Conservation (phyloP, 1,139 yeast genomes). For the Blastobotrys petasosporus region DNA sequence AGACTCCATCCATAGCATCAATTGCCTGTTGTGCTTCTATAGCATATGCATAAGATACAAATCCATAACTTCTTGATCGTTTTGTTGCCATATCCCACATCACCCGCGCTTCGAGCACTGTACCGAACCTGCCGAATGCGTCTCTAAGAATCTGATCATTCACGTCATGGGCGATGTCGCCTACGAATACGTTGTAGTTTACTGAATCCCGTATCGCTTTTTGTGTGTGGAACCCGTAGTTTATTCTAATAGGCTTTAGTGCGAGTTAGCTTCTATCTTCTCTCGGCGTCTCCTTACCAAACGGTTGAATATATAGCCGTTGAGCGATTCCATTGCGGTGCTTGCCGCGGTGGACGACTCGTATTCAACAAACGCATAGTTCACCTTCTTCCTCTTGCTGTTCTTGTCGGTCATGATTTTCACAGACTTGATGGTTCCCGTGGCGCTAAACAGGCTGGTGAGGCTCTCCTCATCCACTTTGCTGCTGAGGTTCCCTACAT, state of each 20-base stretch:
- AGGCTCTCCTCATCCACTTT: conserved; percentile 58
- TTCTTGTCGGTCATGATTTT: conserved; percentile 74
- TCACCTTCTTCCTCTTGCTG: conserved; percentile 49
- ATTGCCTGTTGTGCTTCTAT: conserved; percentile 72
- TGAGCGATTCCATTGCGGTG: conserved; percentile 53
- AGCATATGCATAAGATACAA: conserved; percentile 67
- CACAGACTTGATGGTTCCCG: conserved; percentile 42
- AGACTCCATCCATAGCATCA: conserved; percentile 66
- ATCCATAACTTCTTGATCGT: conserved; percentile 86
- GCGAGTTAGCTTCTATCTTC: too few relatives aligned
- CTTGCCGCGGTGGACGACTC: conserved; percentile 54
- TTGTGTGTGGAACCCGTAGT: conserved; percentile 81
- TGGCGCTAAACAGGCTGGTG: conserved; percentile 54
- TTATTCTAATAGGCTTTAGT: conserved; percentile 44
- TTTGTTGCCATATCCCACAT: conserved; percentile 98
- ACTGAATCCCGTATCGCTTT: conserved; percentile 46
- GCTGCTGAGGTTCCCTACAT: conserved; percentile 70
- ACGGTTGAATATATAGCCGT: conserved; percentile 41
- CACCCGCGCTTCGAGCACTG: conserved; percentile 79
- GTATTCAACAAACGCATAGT: conserved; percentile 82
- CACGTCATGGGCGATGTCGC: conserved; percentile 78
- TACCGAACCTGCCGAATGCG: conserved; percentile 55
- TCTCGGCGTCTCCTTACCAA: too few relatives aligned
- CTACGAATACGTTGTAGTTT: conserved; percentile 73
- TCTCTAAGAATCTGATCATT: conserved; percentile 64